Evolutionary conservation across 129 eudicot genomes (phyloP), one percentile per base, ranked within the genome.

Genomic region (Logfia minima): DNA sequence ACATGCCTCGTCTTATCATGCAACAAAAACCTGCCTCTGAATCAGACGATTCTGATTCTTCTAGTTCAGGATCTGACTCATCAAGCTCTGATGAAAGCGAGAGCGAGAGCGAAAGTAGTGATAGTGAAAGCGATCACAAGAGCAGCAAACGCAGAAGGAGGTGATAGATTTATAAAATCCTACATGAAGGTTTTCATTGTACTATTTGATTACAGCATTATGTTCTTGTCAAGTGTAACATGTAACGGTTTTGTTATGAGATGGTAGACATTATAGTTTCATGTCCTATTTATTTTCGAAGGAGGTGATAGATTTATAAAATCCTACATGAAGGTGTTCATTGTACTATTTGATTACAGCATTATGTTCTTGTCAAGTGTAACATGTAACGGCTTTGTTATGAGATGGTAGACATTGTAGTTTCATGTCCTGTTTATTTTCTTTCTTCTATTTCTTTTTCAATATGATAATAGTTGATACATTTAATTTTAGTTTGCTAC

Each of bases 1-100:
- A 94, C 77, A 91, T 94, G 98, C 98, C 98, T 6, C 86, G 98
- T 19, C 88, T 94, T 18, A 94, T 94, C 66, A 94, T 94, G 98
- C 96, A 93, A 61, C 96, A 94, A 35, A 86, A 90, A 76, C 91
- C 97, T 6, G 91, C 75, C 11, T 82, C 92, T 2, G 92, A 81
- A 71, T 88, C 92, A 6, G 94, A 90, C 13, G 79, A 73, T 34
- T 81, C 86, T 67, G 76, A 48, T 71, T 82, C 79, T 83, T 85
- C 94, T 21, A 31, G 85, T 63, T 81, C 92, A 0, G 84, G 75
- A 26, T 87, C 96, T 23, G 82, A 58, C 1, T 89, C 98, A 23
- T 84, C 96, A 17, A 85, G 88, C 61, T 82, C 93, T 3, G 85
- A 78, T 11, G 87, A 87, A 9, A 78, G 89, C 26, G 86, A 85